Conservation (phyloP, 257 asterid genomes). For the Solanum piurae region DNA sequence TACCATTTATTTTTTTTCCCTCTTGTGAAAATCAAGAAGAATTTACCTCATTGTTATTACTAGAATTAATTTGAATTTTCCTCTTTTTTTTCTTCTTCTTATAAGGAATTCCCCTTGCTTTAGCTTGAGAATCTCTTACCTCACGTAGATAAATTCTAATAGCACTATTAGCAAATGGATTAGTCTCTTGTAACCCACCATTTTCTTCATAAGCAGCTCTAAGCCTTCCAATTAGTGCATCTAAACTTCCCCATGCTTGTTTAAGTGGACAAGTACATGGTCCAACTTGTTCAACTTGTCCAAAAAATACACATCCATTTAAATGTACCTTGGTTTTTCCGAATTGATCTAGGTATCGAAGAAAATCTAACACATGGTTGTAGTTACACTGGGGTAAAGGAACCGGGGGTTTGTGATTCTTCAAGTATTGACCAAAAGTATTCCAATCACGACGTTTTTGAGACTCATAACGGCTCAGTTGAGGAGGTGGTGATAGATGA, state of each 20-base stretch:
- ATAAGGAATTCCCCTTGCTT: slow-evolving; percentile 78
- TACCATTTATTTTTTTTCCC: neutral
- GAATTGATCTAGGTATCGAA: slow-evolving; percentile 72
- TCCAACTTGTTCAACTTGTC: slow-evolving; percentile 68
- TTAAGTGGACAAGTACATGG: slow-evolving; percentile 65
- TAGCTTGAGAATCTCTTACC: slow-evolving; percentile 66
- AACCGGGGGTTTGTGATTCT: slow-evolving; percentile 72
- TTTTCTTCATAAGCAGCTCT: slow-evolving; percentile 84
- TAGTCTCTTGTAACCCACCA: slow-evolving; percentile 61
- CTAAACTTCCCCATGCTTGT: slow-evolving; percentile 95
- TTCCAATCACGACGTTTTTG: slow-evolving; percentile 93
- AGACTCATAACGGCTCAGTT: slow-evolving; percentile 69
- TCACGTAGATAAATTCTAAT: slow-evolving; percentile 61
- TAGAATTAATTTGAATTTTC: slow-evolving; percentile 12
- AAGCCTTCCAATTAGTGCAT: slow-evolving; percentile 73
- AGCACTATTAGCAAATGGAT: slow-evolving; percentile 81
- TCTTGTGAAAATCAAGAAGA: slow-evolving; percentile 1
- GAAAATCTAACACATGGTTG: slow-evolving; percentile 63
- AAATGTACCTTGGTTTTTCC: slow-evolving; percentile 85
- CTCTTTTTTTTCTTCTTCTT: slow-evolving; percentile 78
- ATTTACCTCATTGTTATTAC: slow-evolving; percentile 4
- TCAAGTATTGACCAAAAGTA: slow-evolving; percentile 74
- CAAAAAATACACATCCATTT: slow-evolving; percentile 61
- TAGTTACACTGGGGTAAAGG: slow-evolving; percentile 58
- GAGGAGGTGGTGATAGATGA: slow-evolving; percentile 17